Base-by-base conservation (phyloP, 1,284 basidiomycete species). In the Pseudozyma sp. region DNA sequence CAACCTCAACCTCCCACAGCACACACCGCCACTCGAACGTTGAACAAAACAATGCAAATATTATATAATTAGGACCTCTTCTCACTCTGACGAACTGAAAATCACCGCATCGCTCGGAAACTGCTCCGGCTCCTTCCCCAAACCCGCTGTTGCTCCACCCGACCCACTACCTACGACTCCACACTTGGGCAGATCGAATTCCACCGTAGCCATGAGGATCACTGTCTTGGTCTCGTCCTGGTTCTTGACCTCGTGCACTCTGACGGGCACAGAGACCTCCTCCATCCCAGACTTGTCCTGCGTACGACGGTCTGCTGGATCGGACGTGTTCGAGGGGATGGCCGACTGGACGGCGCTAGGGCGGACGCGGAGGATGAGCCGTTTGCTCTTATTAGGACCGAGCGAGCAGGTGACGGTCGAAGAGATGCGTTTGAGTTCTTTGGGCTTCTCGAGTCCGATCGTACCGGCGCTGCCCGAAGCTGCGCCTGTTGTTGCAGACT, bases 231-330 rank as follows among this genome's bases (percentile, higher is more conserved):
- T 80, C 68, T 83, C 81, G 59, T 84, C 82, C 58, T 77, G 77
- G 55, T 84, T 84, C 73, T 84, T 84, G 46, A 75, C 72, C 59
- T 84, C 82, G 62, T 84, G 79, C 46, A 84, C 67, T 17, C 63
- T 64, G 33, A 84, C 68, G 9, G 69, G 66, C 8, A 81, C 65
- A 9, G 57, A 54, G 5, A 82, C 68, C 35, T 78, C 67, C n/a
- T 75, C 71, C 37, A 72, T 76, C 6, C 65, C 63, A 10, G 68
- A 46, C 24, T 64, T 59, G 34, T 65, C 59, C 2, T 42, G 51
- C 0, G 67, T 77, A n/a, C 61, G 53, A 5, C 66, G 59, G 37
- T 77, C 75, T n/a, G 62, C 48, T 7, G 64, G 65, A 34, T 71
- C 68, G 33, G 17, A 42, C 1, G 63, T 59, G 35, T 65, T 64